Evolutionary conservation across 129 eudicot species (phyloP), one percentile per base, ranked within the genome.

Genomic region (Flaveria robusta): DNA sequence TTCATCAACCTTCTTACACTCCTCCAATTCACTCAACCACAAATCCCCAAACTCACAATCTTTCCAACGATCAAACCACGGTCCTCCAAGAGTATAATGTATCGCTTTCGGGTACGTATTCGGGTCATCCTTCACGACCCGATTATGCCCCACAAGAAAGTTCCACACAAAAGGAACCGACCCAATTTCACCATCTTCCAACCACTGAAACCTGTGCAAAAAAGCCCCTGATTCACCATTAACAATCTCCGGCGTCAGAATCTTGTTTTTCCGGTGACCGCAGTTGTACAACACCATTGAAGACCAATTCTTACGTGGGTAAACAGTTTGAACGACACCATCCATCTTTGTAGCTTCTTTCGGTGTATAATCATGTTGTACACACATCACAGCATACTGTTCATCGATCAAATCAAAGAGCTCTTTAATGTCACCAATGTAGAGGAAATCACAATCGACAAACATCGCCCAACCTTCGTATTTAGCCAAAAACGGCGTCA

Each of bases 221-320:
- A 81, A 94, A 4, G 96, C 97, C 18, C 99, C 99, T 1, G 89
- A 58, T 68, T 91, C 86, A 24, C 75, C 75, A 23, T 94, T 94
- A n/a, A 94, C 99, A 56, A 86, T 70, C 79, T 91, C 97, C 13
- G 99, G 99, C 1, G 88, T 91, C 72, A 94, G 41, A 15, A 79
- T 81, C 84, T 70, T 77, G 56, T 94, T 94, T 74, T 94, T 94
- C 2, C 80, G 77, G 64, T 94, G 97, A 56, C 96, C 93, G 58
- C 99, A 94, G 63, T 94, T 94, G 74, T 94, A 94, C 77, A 94
- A 62, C 78, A 94, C 99, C 99, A 94, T 91, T 0, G 99, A 94
- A 9, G 96, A 89, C 99, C 99, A 94, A 66, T 94, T 94, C 89
- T 94, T 94, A 52, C 97, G 76, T 0, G 97, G 99, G 62, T 94